Conservation (phyloP, 352 stramenopile genomes). For the Pythium folliculosum region DNA sequence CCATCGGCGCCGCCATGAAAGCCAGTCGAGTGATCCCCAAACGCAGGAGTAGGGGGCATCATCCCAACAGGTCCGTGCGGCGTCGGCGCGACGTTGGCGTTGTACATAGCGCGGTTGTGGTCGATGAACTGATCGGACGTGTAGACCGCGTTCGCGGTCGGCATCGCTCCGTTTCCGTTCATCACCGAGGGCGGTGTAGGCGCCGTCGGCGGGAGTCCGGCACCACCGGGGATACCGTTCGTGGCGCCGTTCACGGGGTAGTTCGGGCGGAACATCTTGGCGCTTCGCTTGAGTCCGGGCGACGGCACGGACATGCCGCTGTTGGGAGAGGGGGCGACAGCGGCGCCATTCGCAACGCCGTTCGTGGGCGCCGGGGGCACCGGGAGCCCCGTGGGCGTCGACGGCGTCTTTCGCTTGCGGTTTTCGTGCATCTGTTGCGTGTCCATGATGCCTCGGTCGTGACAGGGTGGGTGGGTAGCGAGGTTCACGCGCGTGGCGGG, state of each 20-base stretch:
- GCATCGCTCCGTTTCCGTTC: slow-evolving; percentile 16
- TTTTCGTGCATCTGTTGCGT: slow-evolving; percentile 33
- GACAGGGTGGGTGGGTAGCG: background rate
- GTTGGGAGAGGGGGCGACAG: slow-evolving; percentile 5
- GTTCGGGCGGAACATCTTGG: slow-evolving; percentile 35
- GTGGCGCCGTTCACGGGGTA: slow-evolving; percentile 17
- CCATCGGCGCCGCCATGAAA: slow-evolving; percentile 66
- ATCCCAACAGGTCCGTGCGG: slow-evolving; percentile 70
- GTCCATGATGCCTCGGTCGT: slow-evolving; percentile 17
- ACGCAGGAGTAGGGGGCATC: slow-evolving; percentile 85
- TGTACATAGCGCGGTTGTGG: slow-evolving; percentile 77
- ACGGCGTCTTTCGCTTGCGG: slow-evolving; percentile 80
- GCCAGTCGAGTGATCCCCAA: slow-evolving; percentile 59
- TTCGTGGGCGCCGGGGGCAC: slow-evolving; percentile 5
- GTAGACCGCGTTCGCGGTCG: slow-evolving; percentile 29
- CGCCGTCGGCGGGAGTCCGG: slow-evolving; percentile 11
- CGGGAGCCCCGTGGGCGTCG: slow-evolving; percentile 36
- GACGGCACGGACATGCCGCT: slow-evolving; percentile 19
- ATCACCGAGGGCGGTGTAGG: slow-evolving; percentile 17
- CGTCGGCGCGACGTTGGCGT: slow-evolving; percentile 72
- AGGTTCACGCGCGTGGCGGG: background rate
- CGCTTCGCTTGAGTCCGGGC: slow-evolving; percentile 26
- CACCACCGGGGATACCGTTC: slow-evolving; percentile 14
- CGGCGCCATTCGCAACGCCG: slow-evolving; percentile 7
- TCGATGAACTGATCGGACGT: slow-evolving; percentile 78